phyloP scores from a whole-genome alignment of 495 filamentous ascomycete genomes.

The Hyaloscypha bicolor region DNA sequence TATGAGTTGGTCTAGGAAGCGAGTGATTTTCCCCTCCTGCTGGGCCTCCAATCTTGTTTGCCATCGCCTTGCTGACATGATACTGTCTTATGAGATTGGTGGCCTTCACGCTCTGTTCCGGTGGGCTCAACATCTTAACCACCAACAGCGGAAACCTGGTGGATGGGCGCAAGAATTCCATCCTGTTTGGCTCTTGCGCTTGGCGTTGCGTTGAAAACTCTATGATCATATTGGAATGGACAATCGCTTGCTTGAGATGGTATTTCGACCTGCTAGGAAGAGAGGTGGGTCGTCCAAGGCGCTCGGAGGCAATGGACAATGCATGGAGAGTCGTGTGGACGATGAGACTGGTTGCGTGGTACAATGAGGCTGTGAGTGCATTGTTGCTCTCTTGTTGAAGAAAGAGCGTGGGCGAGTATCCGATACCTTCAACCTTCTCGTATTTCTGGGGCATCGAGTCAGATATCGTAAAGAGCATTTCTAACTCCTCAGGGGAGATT shows the following conservation, averaged over 20 bases:
- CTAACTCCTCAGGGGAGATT: not conserved
- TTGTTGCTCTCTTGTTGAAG: not conserved
- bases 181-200: not conserved
- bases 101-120: not conserved
- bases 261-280: not conserved
- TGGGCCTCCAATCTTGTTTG: not conserved
- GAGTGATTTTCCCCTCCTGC: not conserved
- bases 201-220: not conserved
- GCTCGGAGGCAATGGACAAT: not conserved
- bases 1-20: not conserved
- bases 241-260: not conserved
- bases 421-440: not conserved
- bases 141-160: not conserved
- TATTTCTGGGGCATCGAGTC: not conserved
- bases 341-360: not conserved
- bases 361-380: not conserved
- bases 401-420: not conserved
- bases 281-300: not conserved
- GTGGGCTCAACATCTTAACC: not conserved
- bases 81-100: not conserved
- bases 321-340: not conserved
- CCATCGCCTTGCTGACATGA: not conserved
- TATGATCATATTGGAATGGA: not conserved
- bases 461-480: not conserved
- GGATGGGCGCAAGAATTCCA: not conserved